phyloP scores from a whole-genome alignment of 169 alveolate species.

The Eimeria necatrix region DNA sequence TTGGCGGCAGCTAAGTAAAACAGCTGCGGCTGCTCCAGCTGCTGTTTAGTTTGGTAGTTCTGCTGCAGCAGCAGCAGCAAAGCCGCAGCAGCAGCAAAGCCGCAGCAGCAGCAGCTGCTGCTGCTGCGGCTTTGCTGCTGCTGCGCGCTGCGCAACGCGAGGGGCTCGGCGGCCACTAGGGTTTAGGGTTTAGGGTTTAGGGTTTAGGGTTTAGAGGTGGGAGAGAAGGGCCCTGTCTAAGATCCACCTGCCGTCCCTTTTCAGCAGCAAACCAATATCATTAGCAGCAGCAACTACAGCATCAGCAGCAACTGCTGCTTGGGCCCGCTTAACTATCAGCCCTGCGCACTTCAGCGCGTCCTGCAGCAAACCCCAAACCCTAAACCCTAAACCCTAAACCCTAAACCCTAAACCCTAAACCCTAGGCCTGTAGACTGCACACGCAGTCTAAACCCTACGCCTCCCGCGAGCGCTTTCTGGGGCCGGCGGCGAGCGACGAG shows the following conservation, averaged over 20 bases:
- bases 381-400: constrained; percentile 27
- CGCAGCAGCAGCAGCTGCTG: too few species aligned
- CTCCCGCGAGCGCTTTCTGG: neutral
- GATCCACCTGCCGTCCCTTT: constrained; percentile 15
- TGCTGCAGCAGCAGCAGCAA: too few species aligned
- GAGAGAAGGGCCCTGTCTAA: constrained; percentile 1
- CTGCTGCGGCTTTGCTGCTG: too few species aligned
- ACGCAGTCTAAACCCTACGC: neutral
- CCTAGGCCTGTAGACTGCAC: too few species aligned
- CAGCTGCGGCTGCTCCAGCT: too few species aligned
- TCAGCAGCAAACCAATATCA: constrained; percentile 38
- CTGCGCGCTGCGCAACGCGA: too few species aligned
- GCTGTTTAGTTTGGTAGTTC: too few species aligned
- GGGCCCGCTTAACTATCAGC: neutral
- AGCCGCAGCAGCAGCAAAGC: too few species aligned
- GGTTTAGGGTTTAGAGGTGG: constrained; percentile 10
- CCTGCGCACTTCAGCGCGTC: constrained; percentile 37
- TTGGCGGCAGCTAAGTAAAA: too few species aligned
- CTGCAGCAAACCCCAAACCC: constrained; percentile 37
- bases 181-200: constrained; percentile 27
- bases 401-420: too few species aligned
- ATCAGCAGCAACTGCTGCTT: constrained; percentile 15
- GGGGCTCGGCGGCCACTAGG: too few species aligned
- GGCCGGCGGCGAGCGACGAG: neutral
- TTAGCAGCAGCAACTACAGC: constrained; percentile 61